Conservation (phyloP, 176 grass and related monocot genomes). For the Themeda triandra region DNA sequence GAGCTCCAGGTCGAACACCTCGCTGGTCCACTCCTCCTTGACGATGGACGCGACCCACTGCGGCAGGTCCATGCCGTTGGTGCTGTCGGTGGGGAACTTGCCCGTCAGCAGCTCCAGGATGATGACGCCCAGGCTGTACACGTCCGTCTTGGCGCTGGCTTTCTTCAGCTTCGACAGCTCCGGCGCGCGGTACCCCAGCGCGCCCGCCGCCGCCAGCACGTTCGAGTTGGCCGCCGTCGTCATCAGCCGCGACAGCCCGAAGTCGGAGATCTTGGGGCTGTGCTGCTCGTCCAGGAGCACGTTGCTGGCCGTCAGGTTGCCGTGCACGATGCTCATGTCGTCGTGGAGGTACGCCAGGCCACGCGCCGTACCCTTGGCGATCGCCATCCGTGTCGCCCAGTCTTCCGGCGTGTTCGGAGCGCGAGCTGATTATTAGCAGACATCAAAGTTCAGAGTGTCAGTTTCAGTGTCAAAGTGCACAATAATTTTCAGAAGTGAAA, state of each 20-base stretch:
- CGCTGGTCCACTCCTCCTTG: slow-evolving; percentile 88
- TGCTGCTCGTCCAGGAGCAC: slow-evolving; percentile 59
- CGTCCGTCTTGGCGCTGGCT: slow-evolving; percentile 62
- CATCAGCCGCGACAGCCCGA: slow-evolving; percentile 82
- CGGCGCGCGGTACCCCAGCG: slow-evolving; percentile 68
- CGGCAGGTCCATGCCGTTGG: slow-evolving; percentile 75
- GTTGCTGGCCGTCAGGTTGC: slow-evolving; percentile 77
- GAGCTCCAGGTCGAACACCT: slow-evolving; percentile 88
- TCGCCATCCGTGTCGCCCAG: slow-evolving; percentile 57
- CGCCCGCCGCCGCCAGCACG: slow-evolving; percentile 53
- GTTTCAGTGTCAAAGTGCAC: background rate
- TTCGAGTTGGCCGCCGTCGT: slow-evolving; percentile 64
- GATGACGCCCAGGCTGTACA: slow-evolving; percentile 89
- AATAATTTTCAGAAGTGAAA: background rate
- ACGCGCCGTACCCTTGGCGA: slow-evolving; percentile 66
- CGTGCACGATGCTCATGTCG: slow-evolving; percentile 55
- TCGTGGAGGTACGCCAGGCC: slow-evolving; percentile 67
- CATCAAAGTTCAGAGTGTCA: slow-evolving; percentile 14
- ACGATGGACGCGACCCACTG: slow-evolving; percentile 86
- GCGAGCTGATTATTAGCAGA: background rate
- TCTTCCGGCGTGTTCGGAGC: slow-evolving; percentile 32
- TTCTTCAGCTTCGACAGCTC: slow-evolving; percentile 93
- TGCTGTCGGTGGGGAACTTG: slow-evolving; percentile 65
- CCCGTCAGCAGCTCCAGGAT: slow-evolving; percentile 86
- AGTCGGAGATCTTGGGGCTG: slow-evolving; percentile 59